Evolutionary conservation across 2,329 filamentous ascomycete species (phyloP).

Genomic region (Paramyrothecium roridum): DNA sequence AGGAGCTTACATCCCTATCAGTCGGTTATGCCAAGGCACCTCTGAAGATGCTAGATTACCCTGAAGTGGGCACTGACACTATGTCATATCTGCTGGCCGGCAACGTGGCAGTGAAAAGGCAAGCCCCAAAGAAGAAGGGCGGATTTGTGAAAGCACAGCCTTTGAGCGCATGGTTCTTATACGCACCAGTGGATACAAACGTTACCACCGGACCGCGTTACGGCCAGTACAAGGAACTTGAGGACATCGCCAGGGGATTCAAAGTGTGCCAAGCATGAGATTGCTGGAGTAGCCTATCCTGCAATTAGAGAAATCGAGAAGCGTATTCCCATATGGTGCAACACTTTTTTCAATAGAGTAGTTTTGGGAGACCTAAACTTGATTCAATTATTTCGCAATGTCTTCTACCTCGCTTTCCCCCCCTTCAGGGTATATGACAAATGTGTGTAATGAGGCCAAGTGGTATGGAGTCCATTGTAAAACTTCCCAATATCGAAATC

Average conservation of each 20-base stretch:
- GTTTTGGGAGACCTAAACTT: too few relatives aligned
- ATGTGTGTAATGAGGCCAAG: too few relatives aligned
- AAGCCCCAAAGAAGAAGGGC: slow-evolving; percentile 7
- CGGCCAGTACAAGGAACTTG: slow-evolving; percentile 18
- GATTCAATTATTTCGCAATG: too few relatives aligned
- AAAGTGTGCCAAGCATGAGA: not conserved
- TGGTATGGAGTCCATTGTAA: too few relatives aligned
- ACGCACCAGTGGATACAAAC: slow-evolving; percentile 28
- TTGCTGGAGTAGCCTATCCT: too few relatives aligned
- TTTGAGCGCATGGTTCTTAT: slow-evolving; percentile 37
- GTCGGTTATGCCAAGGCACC: slow-evolving; percentile 37
- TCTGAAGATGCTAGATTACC: slow-evolving; percentile 31
- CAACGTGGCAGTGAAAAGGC: slow-evolving; percentile 29
- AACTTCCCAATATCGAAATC: too few relatives aligned
- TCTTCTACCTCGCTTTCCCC: too few relatives aligned
- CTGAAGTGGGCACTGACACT: slow-evolving; percentile 17
- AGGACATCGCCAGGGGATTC: slow-evolving; percentile 8
- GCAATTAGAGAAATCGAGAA: too few relatives aligned
- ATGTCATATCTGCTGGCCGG: slow-evolving; percentile 34
- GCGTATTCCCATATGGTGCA: too few relatives aligned
- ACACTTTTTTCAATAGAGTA: too few relatives aligned
- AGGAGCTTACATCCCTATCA: slow-evolving; percentile 23
- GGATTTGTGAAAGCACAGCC: slow-evolving; percentile 26
- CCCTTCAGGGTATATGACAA: too few relatives aligned
- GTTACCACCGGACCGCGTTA: slow-evolving; percentile 10